These are phyloP conservation scores for Suillus fuscotomentosus DNA, from an alignment of 768 basidiomycete species.

Conservation along the genomic window DNA sequence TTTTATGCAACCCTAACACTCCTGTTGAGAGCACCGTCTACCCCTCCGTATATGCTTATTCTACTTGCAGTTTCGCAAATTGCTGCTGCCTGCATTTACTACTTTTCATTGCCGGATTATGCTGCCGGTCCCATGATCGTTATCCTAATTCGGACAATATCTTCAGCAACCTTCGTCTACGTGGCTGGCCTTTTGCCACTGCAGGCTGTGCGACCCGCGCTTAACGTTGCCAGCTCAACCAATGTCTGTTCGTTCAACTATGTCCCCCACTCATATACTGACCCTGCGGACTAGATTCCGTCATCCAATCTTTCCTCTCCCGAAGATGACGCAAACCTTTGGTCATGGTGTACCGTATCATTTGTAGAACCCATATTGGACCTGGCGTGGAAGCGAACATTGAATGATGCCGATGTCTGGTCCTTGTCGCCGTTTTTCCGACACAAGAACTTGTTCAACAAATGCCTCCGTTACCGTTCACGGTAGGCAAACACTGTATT, in stretches of 20 bases:
- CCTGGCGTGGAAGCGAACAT: conserved; percentile 48
- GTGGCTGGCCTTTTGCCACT: conserved; percentile 59
- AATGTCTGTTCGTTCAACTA: conserved; percentile 39
- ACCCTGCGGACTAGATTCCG: conserved; percentile 39
- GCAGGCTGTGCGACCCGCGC: conserved; percentile 39
- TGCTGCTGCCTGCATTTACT: conserved; percentile 35
- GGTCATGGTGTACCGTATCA: conserved; percentile 64
- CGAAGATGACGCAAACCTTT: conserved; percentile 62
- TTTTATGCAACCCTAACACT: conserved; percentile 41
- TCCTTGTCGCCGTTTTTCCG: conserved; percentile 63
- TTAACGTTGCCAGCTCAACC: conserved; percentile 46
- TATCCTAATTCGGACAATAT: conserved; percentile 29
- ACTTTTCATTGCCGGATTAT: conserved; percentile 27
- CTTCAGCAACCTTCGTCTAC: conserved; percentile 42
- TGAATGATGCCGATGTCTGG: conserved; percentile 55
- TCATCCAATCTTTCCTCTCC: conserved; percentile 52
- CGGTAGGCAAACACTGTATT: conserved; percentile 28
- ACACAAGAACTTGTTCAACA: conserved; percentile 66
- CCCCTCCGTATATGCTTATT: conserved; percentile 53
- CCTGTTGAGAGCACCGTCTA: conserved; percentile 40
- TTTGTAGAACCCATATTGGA: conserved; percentile 63
- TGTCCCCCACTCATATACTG: conserved; percentile 7
- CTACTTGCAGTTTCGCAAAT: conserved; percentile 40
- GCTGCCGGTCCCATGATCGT: conserved; percentile 18
- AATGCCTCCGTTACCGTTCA: conserved; percentile 53